These are phyloP conservation scores for Phoma sp. DNA, from an alignment of 2,329 filamentous ascomycete genomes.

Conservation along the genomic window DNA sequence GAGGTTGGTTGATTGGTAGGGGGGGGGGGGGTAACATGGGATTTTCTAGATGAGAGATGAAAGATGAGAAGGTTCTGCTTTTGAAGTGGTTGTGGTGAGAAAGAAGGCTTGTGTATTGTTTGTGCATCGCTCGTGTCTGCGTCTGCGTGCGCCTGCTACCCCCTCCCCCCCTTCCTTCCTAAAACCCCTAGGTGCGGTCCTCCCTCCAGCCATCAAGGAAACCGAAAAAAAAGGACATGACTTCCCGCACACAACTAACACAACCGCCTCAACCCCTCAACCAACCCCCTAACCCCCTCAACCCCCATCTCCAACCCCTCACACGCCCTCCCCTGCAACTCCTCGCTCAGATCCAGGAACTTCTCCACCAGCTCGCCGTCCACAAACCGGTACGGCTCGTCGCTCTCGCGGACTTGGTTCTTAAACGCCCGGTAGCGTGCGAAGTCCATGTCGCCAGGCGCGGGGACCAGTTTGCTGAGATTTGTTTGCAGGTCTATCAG, in stretches of 20 bases:
- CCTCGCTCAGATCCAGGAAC: constrained; percentile 75
- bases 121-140: too few relatives aligned
- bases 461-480: constrained; percentile 69
- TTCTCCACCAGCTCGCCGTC: constrained; percentile 90
- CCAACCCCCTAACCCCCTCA: constrained; percentile 64
- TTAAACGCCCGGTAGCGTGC: constrained; percentile 81
- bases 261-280: constrained; percentile 62
- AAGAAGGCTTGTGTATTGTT: too few relatives aligned
- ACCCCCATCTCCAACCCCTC: constrained; percentile 62
- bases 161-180: too few relatives aligned
- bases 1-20: too few relatives aligned
- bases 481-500: constrained; percentile 80
- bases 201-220: too few relatives aligned
- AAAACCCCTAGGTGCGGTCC: too few relatives aligned
- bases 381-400: constrained; percentile 84
- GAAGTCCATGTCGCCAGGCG: constrained; percentile 77
- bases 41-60: too few relatives aligned
- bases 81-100: too few relatives aligned
- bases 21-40: too few relatives aligned
- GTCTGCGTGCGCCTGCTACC: too few relatives aligned
- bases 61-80: too few relatives aligned
- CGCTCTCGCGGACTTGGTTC: constrained; percentile 70
- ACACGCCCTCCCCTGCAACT: constrained; percentile 61
- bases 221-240: too few relatives aligned
- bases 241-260: constrained; percentile 22